phyloP scores from a whole-genome alignment of 352 stramenopile genomes.

The Phytophthora pisi region DNA sequence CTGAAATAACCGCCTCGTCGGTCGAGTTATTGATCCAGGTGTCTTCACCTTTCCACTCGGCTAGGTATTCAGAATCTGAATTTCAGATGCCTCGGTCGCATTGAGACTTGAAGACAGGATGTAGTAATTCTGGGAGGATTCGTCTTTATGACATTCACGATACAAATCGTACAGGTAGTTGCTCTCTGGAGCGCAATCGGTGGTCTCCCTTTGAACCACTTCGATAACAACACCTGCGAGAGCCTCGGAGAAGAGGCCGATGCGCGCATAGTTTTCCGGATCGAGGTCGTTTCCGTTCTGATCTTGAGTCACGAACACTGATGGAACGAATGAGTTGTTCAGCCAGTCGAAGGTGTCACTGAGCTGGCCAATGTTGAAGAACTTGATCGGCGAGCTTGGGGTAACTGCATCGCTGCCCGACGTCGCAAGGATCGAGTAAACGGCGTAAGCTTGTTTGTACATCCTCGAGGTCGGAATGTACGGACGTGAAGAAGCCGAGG shows the following conservation, averaged over 20 bases:
- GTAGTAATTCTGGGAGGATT: not conserved
- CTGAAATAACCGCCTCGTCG: slow-evolving; percentile 33
- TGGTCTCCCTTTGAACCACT: slow-evolving; percentile 6
- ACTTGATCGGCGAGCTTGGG: slow-evolving; percentile 43
- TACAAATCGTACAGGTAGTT: slow-evolving; percentile 40
- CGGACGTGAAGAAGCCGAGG: slow-evolving; percentile 46
- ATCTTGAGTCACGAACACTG: slow-evolving; percentile 54
- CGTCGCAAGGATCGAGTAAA: slow-evolving; percentile 35
- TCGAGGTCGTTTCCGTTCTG: slow-evolving; percentile 44
- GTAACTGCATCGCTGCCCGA: slow-evolving; percentile 51
- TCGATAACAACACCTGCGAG: slow-evolving; percentile 44
- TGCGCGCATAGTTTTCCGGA: slow-evolving; percentile 32
- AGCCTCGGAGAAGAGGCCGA: slow-evolving; percentile 48
- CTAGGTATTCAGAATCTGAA: slow-evolving; percentile 7
- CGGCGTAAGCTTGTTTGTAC: slow-evolving; percentile 37
- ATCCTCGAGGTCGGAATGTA: slow-evolving; percentile 43
- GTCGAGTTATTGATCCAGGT: slow-evolving; percentile 42
- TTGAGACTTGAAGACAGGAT: slow-evolving; percentile 39
- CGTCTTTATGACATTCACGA: slow-evolving; percentile 6
- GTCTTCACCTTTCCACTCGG: slow-evolving; percentile 22
- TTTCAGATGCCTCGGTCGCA: slow-evolving; percentile 15
- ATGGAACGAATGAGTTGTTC: slow-evolving; percentile 42
- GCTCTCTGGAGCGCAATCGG: slow-evolving; percentile 20
- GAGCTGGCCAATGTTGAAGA: slow-evolving; percentile 46
- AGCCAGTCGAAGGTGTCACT: slow-evolving; percentile 52